Evolutionary conservation across 179 eudicot species (phyloP).

Genomic region (Beta lomatogona): DNA sequence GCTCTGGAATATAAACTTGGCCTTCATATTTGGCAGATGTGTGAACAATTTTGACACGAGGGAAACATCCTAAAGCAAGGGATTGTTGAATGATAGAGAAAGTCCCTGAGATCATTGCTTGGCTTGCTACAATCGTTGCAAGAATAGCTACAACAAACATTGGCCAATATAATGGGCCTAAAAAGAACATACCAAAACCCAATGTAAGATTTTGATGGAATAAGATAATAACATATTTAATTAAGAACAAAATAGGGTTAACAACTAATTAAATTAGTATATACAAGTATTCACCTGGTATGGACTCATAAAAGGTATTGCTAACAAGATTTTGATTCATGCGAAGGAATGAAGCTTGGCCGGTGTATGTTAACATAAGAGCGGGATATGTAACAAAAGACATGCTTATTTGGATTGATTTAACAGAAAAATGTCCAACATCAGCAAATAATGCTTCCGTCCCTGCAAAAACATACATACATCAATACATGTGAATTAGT

Average conservation of each 20-base stretch:
- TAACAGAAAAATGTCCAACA: conserved; percentile 78
- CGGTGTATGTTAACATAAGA: conserved; percentile 60
- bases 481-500: background rate
- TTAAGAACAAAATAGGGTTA: no score
- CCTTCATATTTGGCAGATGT: conserved; percentile 64
- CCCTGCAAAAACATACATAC: conserved; percentile 39
- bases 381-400: conserved; percentile 65
- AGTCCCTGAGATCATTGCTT: conserved; percentile 18
- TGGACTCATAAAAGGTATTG: conserved; percentile 57
- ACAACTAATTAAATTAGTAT: no score
- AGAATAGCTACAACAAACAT: conserved; percentile 58
- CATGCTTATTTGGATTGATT: conserved; percentile 79
- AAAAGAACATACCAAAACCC: background rate
- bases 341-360: conserved; percentile 72
- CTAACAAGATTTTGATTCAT: conserved; percentile 38
- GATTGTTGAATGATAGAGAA: no score
- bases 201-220: background rate
- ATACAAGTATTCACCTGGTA: conserved; percentile 46
- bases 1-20: conserved; percentile 78
- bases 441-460: conserved; percentile 90
- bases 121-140: conserved; percentile 81
- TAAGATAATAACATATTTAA: background rate
- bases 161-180: conserved; percentile 68
- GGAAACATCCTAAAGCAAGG: no score
- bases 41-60: conserved; percentile 48